Base-by-base conservation (phyloP, 139 green algal genomes). In the Nannochloris sp. region DNA sequence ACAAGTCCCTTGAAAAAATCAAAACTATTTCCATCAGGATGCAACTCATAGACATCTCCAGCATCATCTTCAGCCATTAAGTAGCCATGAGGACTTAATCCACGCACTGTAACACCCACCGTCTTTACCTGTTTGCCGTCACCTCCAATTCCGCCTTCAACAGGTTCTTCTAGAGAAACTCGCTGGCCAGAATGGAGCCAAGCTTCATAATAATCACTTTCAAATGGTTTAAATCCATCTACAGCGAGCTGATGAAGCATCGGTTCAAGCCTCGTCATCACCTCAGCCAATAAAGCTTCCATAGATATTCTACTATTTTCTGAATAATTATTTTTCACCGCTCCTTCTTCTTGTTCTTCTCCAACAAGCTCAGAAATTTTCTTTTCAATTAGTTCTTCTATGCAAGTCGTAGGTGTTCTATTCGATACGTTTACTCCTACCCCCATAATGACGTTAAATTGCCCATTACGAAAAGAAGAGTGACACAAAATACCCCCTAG, bases 401-500 rank as follows among this genome's bases (percentile, higher is more conserved):
- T 29, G 64, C 92, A 98, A 15, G 86, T 96, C 53, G 90, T 97
- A 24, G 92, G 92, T 29, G 87, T 33, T 13, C 54, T 29, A 82
- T 98, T 98, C 65, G 64, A 67, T 10, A 98, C 76, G 65, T 98
- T 98, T 7, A 98, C 44, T 0, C 92, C 92, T 3, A 95, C 73
- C 30, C 92, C 92, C 8, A 87, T 73, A 24, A 77, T 71, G 7
- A 95, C 69, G 29, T 82, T 66, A 65, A 97, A 96, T 42, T 64
- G 44, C 24, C 33, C 61, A 15, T 77, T 54, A 3, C 58, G 12
- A 63, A 81, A 97, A 2, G 80, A 84, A 30, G 85, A 92, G 42
- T 96, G 84, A 64, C 95, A 95, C 36, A 98, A 83, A 3, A 96
- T 79, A 48, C 92, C 92, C 0, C 86, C 92, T 10, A 97, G 66